These are phyloP conservation scores for Scenedesmus sp. DNA, from an alignment of 163 green algal species.

Conservation along the genomic window DNA sequence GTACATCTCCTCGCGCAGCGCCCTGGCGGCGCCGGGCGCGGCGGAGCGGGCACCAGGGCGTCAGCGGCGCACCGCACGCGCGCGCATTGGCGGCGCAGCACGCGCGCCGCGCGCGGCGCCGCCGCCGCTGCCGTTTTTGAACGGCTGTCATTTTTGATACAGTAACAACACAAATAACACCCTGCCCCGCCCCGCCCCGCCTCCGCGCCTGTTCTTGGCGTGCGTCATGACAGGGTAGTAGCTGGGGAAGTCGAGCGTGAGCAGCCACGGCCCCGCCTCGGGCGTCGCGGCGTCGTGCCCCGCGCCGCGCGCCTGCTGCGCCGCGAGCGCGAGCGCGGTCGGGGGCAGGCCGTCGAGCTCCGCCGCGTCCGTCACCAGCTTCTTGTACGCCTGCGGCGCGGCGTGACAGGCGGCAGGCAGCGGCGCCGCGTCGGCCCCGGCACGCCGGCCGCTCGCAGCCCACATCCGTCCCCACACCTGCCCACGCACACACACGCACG, in stretches of 20 bases:
- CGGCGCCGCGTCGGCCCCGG: too few species aligned
- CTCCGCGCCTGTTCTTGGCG: slow-evolving; percentile 82
- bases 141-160: too few species aligned
- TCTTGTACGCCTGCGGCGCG: slow-evolving; percentile 80
- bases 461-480: too few species aligned
- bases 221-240: slow-evolving; percentile 91
- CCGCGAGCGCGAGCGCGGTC: slow-evolving; percentile 83
- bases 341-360: slow-evolving; percentile 90
- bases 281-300: slow-evolving; percentile 73
- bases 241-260: slow-evolving; percentile 94
- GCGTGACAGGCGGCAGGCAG: too few species aligned
- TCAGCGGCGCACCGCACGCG: too few species aligned
- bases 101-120: too few species aligned
- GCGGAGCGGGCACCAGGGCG: not conserved
- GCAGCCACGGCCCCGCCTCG: slow-evolving; percentile 91
- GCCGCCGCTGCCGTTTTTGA: too few species aligned
- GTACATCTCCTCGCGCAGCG: slow-evolving; percentile 65
- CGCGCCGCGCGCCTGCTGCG: slow-evolving; percentile 76
- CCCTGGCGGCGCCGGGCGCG: not conserved
- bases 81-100: too few species aligned
- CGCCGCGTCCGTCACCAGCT: slow-evolving; percentile 81
- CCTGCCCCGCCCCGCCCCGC: too few species aligned
- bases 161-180: too few species aligned
- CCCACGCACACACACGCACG: too few species aligned
- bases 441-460: too few species aligned